Evolutionary conservation across 805 yeast species (phyloP), one percentile per base, ranked within the genome.

Genomic region (Zygoascus ofunaensis): DNA sequence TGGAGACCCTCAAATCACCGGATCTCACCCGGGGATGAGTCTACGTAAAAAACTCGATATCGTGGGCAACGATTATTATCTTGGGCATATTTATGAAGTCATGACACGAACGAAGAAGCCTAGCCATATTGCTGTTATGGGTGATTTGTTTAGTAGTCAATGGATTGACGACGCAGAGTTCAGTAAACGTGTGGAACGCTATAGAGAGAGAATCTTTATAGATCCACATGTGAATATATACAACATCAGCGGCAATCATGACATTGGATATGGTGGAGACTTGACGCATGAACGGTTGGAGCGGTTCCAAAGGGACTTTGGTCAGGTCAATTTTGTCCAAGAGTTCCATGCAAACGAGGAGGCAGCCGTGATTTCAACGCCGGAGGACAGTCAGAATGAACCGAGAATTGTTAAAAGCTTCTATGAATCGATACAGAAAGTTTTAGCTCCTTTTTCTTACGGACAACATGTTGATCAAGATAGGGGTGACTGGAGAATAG

Each of bases 1-100:
- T 61, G 98, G 97, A 4, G 98, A 92, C 58, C 98, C 98, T 0
- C 98, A 92, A 66, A 89, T 92, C 61, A 84, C 90, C 49, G 98
- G 98, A 2, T 76, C 80, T 53, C 79, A 86, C 82, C 75, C 73
- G 5, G 66, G 70, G 21, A 82, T 95, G 1, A 76, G 80, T 12
- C 78, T 80, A 56, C 69, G 85, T 46, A 82, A 84, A 48, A 64
- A 86, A 42, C 65, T 92, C 21, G 98, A 92, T 58, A 82, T 84
- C 44, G 82, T 63, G 57, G 98, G 96, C 2, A 92, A 92, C 65
- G 98, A 92, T 65, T 73, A 77, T 53, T 92, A 81, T 57, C 65
- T 92, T 48, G 94, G 95, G 1, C 97, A 89, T 55, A 80, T 90
- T 20, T 87, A 81, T 60, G 55, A 62, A 2, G 72, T 75, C 4